These are phyloP conservation scores for Phytophthora meadii DNA, from an alignment of 352 stramenopile genomes.

Conservation along the genomic window DNA sequence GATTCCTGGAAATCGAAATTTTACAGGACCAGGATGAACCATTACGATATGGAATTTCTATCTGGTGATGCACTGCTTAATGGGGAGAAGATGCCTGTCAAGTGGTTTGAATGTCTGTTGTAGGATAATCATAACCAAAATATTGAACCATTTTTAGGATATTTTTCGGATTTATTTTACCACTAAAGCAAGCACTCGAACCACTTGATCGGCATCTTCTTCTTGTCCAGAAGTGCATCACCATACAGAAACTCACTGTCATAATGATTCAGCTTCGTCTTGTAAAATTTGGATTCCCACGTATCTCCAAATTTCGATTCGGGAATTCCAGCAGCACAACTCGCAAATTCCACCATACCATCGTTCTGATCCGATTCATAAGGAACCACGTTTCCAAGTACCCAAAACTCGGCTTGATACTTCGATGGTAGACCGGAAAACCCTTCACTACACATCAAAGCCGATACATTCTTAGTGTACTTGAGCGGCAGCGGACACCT, in stretches of 20 bases:
- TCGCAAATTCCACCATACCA: constrained; percentile 53
- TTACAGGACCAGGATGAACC: constrained; percentile 50
- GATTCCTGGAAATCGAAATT: constrained; percentile 24
- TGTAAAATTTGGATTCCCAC: constrained; percentile 51
- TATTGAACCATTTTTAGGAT: neutral
- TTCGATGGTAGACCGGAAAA: constrained; percentile 40
- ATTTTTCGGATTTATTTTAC: neutral
- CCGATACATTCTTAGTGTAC: constrained; percentile 36
- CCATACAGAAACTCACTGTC: constrained; percentile 55
- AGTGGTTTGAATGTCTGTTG: constrained; percentile 49
- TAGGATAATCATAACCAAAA: constrained; percentile 4
- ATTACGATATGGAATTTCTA: constrained; percentile 50
- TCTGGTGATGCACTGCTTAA: constrained; percentile 41
- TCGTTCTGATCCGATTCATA: constrained; percentile 43
- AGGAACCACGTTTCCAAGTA: constrained; percentile 20
- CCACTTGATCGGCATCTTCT: constrained; percentile 58
- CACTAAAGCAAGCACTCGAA: constrained; percentile 59
- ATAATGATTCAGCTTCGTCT: constrained; percentile 60
- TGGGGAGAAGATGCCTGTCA: constrained; percentile 39
- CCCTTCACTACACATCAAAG: constrained; percentile 40
- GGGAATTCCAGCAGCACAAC: constrained; percentile 40
- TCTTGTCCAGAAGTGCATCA: constrained; percentile 42
- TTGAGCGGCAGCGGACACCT: constrained; percentile 31
- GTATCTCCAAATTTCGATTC: constrained; percentile 37
- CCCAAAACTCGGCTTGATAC: constrained; percentile 29